phyloP scores from a whole-genome alignment of 208 protist genomes.

The Wallacemonas sp. region DNA sequence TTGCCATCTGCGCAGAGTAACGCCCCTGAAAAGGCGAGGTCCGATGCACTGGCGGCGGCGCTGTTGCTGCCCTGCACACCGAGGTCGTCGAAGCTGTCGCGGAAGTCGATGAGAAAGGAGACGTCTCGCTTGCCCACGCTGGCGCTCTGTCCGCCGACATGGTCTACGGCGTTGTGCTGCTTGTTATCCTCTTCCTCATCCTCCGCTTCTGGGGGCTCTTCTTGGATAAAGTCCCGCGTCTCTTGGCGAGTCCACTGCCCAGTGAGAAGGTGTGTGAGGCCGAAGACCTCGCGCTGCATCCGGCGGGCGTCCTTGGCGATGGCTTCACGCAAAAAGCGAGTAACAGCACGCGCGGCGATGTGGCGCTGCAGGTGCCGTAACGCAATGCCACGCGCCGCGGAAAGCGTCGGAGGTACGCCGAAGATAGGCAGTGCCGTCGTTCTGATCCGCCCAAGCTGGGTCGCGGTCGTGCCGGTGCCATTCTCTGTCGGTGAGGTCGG shows the following conservation, averaged over 20 bases:
- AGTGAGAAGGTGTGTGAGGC: conserved; percentile 21
- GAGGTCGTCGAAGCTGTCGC: too few relatives aligned
- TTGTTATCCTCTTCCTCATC: neutral
- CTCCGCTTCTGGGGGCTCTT: neutral
- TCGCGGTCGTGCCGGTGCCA: neutral
- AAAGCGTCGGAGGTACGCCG: conserved; percentile 13
- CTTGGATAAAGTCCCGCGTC: conserved; percentile 1
- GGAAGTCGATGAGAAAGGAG: too few relatives aligned
- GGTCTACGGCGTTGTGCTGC: neutral
- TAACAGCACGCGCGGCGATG: conserved; percentile 38
- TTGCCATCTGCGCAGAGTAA: too few relatives aligned
- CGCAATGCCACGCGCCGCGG: conserved; percentile 2
- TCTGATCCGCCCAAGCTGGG: neutral
- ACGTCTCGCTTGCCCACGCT: too few relatives aligned
- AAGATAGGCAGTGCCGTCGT: neutral
- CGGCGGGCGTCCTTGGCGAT: neutral
- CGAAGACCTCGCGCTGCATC: conserved; percentile 24
- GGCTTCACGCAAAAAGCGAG: conserved; percentile 23
- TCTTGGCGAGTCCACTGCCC: conserved; percentile 11
- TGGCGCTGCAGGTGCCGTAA: conserved; percentile 32
- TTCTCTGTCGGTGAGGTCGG: neutral
- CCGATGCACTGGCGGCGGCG: too few relatives aligned
- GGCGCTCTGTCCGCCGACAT: too few relatives aligned
- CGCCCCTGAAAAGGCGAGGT: too few relatives aligned
- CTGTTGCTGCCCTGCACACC: too few relatives aligned